These are phyloP conservation scores for Avena atlantica DNA, from an alignment of 176 grass and related monocot species.

Conservation along the genomic window DNA sequence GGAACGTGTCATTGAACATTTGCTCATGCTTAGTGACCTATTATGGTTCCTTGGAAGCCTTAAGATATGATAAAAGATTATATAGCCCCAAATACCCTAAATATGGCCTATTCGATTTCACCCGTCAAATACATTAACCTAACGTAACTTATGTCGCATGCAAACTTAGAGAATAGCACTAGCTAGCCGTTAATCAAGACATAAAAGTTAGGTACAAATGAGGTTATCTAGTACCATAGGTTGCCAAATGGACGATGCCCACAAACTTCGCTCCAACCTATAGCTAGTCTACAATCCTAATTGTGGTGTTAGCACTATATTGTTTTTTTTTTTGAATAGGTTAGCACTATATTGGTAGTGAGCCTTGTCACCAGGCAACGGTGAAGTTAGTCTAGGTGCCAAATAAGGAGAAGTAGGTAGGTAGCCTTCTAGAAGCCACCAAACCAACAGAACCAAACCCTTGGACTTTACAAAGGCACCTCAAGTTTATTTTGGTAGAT, in stretches of 20 bases:
- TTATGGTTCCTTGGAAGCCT: neutral
- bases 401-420: conserved; percentile 41
- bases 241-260: conserved; percentile 41
- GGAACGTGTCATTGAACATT: neutral
- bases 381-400: conserved; percentile 38
- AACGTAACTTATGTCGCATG: neutral
- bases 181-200: neutral
- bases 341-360: neutral
- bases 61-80: conserved; percentile 14
- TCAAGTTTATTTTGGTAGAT: conserved; percentile 30
- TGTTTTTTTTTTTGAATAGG: too few species aligned
- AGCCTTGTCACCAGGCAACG: neutral
- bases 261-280: conserved; percentile 1
- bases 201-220: neutral
- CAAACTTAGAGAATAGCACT: neutral
- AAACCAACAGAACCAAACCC: conserved; percentile 34
- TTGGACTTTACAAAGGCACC: conserved; percentile 26
- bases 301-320: neutral
- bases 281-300: neutral
- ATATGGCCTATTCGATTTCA: neutral
- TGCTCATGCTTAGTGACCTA: neutral
- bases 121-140: neutral
- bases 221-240: neutral
- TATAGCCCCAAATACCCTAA: neutral
- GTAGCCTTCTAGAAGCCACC: conserved; percentile 65